Conservation (phyloP, 805 yeast genomes). For the Pichia cephalocereana region DNA sequence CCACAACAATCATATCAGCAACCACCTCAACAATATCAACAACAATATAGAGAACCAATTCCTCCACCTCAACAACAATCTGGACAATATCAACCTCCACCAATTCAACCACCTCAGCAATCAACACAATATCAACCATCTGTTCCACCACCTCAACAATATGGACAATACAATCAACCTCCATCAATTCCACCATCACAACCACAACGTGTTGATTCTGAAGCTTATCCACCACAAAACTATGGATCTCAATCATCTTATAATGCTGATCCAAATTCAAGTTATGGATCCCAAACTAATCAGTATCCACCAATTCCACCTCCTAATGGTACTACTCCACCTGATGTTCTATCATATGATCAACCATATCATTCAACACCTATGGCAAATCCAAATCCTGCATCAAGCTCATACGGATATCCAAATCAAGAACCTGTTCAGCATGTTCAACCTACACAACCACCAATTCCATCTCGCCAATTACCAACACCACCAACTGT, state of each 20-base stretch:
- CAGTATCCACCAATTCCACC: background rate
- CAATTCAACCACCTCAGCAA: background rate
- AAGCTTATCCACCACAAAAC: too few relatives aligned
- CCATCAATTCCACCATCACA: too few relatives aligned
- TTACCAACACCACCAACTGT: background rate
- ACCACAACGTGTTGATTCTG: too few relatives aligned
- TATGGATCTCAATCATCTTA: too few relatives aligned
- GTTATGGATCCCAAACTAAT: too few relatives aligned
- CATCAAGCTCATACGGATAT: background rate
- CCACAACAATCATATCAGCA: constrained; percentile 10
- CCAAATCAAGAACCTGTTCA: too few relatives aligned
- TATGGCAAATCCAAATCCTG: constrained; percentile 1
- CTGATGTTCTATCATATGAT: background rate
- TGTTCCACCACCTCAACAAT: background rate
- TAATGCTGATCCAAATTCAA: too few relatives aligned
- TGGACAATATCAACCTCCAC: constrained; percentile 8
- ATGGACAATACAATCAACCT: too few relatives aligned
- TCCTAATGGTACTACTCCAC: background rate
- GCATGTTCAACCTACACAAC: too few relatives aligned
- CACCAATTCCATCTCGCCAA: background rate
- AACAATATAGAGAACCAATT: too few relatives aligned
- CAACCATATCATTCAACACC: constrained; percentile 10
- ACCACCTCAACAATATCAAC: constrained; percentile 6
- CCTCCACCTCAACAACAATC: constrained; percentile 1
- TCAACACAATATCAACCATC: constrained; percentile 6